Base-by-base conservation (phyloP, 352 stramenopile species). In the Aphanomyces astaci region DNA sequence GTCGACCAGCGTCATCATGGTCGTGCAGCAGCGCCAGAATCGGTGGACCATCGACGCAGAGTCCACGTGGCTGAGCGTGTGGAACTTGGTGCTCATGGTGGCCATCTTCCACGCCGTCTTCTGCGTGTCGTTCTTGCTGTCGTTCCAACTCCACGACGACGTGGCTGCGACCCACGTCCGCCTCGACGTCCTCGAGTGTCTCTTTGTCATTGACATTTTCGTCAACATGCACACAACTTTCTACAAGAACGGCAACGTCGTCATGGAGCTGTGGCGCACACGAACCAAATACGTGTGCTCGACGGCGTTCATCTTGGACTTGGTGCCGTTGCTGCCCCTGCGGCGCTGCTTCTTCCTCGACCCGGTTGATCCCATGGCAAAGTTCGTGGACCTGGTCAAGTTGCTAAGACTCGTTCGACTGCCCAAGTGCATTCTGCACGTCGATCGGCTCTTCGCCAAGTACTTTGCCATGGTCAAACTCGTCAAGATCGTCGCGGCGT, bases 141-240 rank as follows among this genome's bases (percentile, higher is more conserved):
- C 33, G 7, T 22, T 67, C 3, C 30, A 54, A 24, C 31, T 67
- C 13, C 39, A 45, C 40, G 46, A 54, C 30, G 60, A 67, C 10
- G 28, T 30, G 17, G 7, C 13, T 10, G 28, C 60, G n/a, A 59
- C 40, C 4, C 48, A 54, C 3, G 39, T 46, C 25, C 7, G 76
- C 10, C 71, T 67, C 9, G 43, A 86, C 10, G 88, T 89, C 70
- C 56, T 73, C 15, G 80, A 90, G 65, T 11, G 79, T 10, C 43
- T 87, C 28, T 90, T 90, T 57, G 78, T 65, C 52, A 63, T 75
- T 33, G 82, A 90, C 70, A 76, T 89, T 25, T 86, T 86, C 68
- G 79, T 90, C 22, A 81, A 87, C 45, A 75, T 88, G 40, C 79
- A 89, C 70, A 90, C 81, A 22, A 79, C 80, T 5, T 89, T 84